Evolutionary conservation across 1,139 yeast genomes (phyloP).

Genomic region (Sugiyamaella novakii): DNA sequence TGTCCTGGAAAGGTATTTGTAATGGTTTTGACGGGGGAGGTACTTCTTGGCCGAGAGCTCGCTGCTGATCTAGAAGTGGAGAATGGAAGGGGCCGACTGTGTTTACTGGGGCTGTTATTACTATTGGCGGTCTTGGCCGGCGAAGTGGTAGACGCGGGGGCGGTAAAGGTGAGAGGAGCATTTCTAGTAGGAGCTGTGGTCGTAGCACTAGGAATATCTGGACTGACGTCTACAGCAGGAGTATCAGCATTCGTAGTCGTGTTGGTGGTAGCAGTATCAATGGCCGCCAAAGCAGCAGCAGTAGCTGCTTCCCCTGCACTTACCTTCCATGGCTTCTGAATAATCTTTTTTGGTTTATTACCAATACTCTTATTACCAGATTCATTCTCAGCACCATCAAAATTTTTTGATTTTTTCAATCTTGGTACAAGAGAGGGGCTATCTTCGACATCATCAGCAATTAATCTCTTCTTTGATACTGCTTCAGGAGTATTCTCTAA

Average conservation of each 20-base stretch:
- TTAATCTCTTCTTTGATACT: slow-evolving; percentile 1
- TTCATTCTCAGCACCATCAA: slow-evolving; percentile 1
- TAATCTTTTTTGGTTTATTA: not conserved
- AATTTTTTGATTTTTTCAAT: not conserved
- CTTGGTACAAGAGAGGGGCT: slow-evolving; percentile 13
- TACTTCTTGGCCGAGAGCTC: not conserved
- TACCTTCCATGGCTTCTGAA: slow-evolving; percentile 8
- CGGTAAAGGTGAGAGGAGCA: not conserved
- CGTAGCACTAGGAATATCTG: too few relatives aligned
- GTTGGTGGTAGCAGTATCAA: slow-evolving; percentile 3
- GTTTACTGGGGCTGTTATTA: not conserved
- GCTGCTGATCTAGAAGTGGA: not conserved
- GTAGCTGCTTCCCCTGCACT: slow-evolving; percentile 4
- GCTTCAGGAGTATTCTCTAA: slow-evolving; percentile 5
- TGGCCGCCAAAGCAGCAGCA: slow-evolving; percentile 2
- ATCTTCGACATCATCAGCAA: slow-evolving; percentile 3
- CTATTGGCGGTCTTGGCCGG: not conserved
- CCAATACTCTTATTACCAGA: not conserved
- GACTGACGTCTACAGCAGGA: not conserved
- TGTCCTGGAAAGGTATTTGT: not conserved
- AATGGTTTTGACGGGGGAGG: not conserved
- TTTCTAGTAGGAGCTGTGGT: not conserved
- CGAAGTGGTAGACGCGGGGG: too few relatives aligned
- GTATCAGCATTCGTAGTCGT: not conserved
- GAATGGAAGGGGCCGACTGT: not conserved